Conservation (phyloP, 805 yeast genomes). For the Candida ortonii region DNA sequence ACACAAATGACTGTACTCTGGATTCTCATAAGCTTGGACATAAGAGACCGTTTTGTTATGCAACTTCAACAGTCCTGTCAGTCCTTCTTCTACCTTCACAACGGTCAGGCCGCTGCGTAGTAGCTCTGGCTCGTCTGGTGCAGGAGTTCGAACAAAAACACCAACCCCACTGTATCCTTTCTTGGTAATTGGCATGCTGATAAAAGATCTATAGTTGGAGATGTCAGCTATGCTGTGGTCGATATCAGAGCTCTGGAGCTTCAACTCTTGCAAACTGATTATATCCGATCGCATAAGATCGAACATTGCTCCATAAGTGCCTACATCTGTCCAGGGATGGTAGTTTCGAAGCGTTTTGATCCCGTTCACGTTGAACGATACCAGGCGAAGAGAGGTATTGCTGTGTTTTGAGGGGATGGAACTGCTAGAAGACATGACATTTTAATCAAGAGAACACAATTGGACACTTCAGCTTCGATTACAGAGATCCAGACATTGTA, state of each 20-base stretch:
- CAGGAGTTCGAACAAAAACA: constrained; percentile 61
- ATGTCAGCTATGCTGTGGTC: constrained; percentile 34
- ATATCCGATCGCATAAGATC: constrained; percentile 63
- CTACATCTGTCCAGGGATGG: constrained; percentile 71
- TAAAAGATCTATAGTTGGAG: constrained; percentile 62
- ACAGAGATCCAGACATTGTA: too few relatives aligned
- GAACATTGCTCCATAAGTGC: constrained; percentile 46
- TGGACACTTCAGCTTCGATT: not conserved
- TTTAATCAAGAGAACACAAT: not conserved
- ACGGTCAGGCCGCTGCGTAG: constrained; percentile 46
- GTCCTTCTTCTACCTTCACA: constrained; percentile 82
- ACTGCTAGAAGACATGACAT: constrained; percentile 1
- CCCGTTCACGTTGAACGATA: constrained; percentile 82
- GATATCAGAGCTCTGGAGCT: constrained; percentile 53
- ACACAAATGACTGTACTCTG: constrained; percentile 19
- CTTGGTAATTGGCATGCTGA: constrained; percentile 62
- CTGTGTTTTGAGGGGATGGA: constrained; percentile 13
- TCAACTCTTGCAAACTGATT: constrained; percentile 84
- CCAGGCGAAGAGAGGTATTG: constrained; percentile 22
- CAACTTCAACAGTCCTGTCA: constrained; percentile 60
- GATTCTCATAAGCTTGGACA: constrained; percentile 25
- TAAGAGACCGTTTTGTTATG: constrained; percentile 22
- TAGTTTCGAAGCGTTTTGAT: constrained; percentile 74
- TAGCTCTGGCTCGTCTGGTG: constrained; percentile 39
- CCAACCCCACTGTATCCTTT: constrained; percentile 95